Percentiles rank a stretch among this genome's conserved stretches.
These are phyloP conservation scores for Penicillium hesseltinei DNA, from an alignment of 2,329 filamentous ascomycete species.

Conservation along the genomic window DNA sequence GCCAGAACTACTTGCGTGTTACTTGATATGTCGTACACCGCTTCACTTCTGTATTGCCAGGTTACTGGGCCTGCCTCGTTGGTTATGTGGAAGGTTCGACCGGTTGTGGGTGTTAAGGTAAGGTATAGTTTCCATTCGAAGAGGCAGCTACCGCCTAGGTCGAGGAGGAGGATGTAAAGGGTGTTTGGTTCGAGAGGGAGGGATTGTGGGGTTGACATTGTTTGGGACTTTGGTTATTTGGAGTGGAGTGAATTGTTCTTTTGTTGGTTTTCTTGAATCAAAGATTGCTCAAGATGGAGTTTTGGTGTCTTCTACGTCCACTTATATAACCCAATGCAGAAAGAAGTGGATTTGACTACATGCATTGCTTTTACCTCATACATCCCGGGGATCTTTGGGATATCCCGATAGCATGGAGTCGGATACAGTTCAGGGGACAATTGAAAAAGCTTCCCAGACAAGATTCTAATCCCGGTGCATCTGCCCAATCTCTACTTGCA, in stretches of 20 bases:
- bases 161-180: constrained; percentile 25
- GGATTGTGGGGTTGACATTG: neutral
- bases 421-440: neutral
- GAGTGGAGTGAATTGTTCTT: neutral
- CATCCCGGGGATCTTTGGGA: neutral
- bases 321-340: neutral
- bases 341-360: neutral
- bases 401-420: constrained; percentile 1
- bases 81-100: constrained; percentile 21
- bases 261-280: neutral
- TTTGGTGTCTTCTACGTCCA: too few species aligned
- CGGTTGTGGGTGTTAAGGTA: constrained; percentile 10
- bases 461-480: constrained; percentile 1
- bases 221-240: neutral
- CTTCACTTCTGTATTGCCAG: constrained; percentile 19
- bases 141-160: constrained; percentile 12
- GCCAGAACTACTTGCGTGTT: constrained; percentile 15
- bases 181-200: constrained; percentile 16
- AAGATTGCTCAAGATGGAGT: neutral
- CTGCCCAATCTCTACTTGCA: neutral
- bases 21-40: constrained; percentile 4
- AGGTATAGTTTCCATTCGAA: constrained; percentile 30
- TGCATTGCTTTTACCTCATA: neutral
- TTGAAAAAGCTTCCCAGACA: neutral
- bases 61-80: constrained; percentile 9